Evolutionary conservation across 2,329 filamentous ascomycete genomes (phyloP).

Genomic region (Hypoxylon sp.): DNA sequence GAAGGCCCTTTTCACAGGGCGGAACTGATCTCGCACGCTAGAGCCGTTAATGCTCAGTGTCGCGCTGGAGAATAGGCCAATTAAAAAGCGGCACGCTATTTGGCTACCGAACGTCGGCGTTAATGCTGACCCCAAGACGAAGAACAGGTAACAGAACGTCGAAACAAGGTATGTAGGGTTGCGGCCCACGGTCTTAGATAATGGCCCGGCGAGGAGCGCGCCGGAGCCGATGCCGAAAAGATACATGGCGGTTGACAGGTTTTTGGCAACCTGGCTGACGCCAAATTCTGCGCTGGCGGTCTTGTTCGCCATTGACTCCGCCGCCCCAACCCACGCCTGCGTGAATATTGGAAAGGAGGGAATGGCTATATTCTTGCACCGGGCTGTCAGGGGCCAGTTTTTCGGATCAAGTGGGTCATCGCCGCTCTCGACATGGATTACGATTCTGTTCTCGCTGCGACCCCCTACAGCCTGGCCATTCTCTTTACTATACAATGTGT

Average conservation of each 20-base stretch:
- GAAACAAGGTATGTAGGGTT: conserved; percentile 66
- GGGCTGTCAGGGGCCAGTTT: conserved; percentile 58
- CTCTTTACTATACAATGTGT: conserved; percentile 1
- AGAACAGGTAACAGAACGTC: conserved; percentile 63
- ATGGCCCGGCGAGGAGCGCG: conserved; percentile 63
- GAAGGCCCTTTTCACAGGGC: conserved; percentile 63
- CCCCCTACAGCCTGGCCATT: background rate
- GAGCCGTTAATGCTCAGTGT: conserved; percentile 59
- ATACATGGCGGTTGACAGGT: conserved; percentile 62
- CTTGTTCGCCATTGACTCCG: conserved; percentile 63
- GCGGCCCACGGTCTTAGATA: conserved; percentile 64
- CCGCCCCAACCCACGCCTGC: conserved; percentile 64
- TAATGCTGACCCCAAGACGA: conserved; percentile 64
- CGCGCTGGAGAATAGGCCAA: conserved; percentile 60
- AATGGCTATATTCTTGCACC: conserved; percentile 55
- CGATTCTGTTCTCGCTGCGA: conserved; percentile 35
- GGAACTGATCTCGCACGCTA: conserved; percentile 64
- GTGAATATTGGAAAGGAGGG: conserved; percentile 61
- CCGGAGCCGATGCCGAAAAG: conserved; percentile 65
- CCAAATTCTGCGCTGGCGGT: conserved; percentile 59
- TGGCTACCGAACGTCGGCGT: conserved; percentile 63
- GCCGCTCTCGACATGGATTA: conserved; percentile 54
- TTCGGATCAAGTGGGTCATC: conserved; percentile 62
- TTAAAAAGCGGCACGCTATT: conserved; percentile 64
- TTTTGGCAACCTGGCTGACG: conserved; percentile 61